Evolutionary conservation across 1,284 basidiomycete species (phyloP).

Genomic region (Xanthoconium separans): DNA sequence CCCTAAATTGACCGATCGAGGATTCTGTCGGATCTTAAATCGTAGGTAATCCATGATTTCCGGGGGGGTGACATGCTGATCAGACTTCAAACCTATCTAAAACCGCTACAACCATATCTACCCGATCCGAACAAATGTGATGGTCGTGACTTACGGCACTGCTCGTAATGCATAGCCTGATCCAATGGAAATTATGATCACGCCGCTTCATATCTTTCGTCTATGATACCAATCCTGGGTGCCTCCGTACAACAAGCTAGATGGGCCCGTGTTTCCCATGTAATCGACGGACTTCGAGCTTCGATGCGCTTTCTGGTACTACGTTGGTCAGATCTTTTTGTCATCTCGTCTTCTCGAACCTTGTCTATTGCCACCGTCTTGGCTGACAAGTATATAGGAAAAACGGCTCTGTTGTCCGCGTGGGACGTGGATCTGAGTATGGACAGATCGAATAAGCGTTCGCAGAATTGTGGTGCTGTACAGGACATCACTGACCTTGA

Average conservation of each 20-base stretch:
- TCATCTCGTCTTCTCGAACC: background rate
- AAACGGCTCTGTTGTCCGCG: background rate
- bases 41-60: background rate
- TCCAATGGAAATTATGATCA: slow-evolving; percentile 10
- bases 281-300: background rate
- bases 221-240: background rate
- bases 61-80: background rate
- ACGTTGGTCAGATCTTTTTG: background rate
- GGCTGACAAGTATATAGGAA: background rate
- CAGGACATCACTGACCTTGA: slow-evolving; percentile 1
- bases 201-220: background rate
- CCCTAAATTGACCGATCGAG: background rate
- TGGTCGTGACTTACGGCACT: slow-evolving; percentile 6
- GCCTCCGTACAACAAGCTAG: background rate
- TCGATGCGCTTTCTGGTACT: background rate
- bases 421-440: slow-evolving; percentile 1
- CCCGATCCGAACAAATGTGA: background rate
- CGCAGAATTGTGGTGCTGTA: background rate
- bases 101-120: background rate
- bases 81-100: background rate
- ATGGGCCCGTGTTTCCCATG: background rate
- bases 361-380: background rate
- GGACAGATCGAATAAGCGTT: background rate
- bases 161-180: slow-evolving; percentile 2
- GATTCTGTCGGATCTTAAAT: background rate